phyloP scores from a whole-genome alignment of 345 rosid species.

The Ricinus communis region DNA sequence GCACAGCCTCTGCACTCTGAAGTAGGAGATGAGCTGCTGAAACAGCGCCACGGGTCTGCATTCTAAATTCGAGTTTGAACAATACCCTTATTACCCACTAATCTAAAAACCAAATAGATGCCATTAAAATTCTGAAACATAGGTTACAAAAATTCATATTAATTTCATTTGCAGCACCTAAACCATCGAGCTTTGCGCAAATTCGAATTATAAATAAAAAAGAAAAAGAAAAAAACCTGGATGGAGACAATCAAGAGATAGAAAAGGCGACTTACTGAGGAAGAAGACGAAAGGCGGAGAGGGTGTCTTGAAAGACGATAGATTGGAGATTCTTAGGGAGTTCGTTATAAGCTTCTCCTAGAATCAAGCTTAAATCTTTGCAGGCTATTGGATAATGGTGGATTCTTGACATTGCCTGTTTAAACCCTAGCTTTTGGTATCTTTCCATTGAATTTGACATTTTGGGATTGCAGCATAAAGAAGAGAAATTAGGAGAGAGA shows the following conservation, averaged over 20 bases:
- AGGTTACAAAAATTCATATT: neutral
- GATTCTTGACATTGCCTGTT: constrained; percentile 43
- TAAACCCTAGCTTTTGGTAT: constrained; percentile 50
- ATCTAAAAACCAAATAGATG: neutral
- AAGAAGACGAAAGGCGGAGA: constrained; percentile 74
- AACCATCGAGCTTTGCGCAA: neutral
- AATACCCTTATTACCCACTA: too few species aligned
- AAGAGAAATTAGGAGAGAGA: neutral
- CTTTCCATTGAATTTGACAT: constrained; percentile 52
- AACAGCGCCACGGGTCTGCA: constrained; percentile 59
- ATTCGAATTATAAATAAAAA: neutral
- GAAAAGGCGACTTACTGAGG: constrained; percentile 47
- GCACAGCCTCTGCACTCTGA: constrained; percentile 60
- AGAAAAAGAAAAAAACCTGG: neutral
- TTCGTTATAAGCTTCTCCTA: constrained; percentile 44
- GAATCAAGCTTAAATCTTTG: constrained; percentile 61
- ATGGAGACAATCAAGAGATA: neutral
- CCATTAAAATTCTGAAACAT: too few species aligned
- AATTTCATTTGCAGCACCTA: neutral
- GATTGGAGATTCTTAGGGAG: constrained; percentile 64
- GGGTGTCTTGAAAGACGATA: constrained; percentile 59
- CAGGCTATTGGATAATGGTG: constrained; percentile 65
- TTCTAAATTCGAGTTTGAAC: constrained; percentile 46
- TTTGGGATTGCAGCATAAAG: neutral
- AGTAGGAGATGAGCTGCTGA: constrained; percentile 66